phyloP scores from a whole-genome alignment of 306 rosid genomes.

The Malus sieversii region DNA sequence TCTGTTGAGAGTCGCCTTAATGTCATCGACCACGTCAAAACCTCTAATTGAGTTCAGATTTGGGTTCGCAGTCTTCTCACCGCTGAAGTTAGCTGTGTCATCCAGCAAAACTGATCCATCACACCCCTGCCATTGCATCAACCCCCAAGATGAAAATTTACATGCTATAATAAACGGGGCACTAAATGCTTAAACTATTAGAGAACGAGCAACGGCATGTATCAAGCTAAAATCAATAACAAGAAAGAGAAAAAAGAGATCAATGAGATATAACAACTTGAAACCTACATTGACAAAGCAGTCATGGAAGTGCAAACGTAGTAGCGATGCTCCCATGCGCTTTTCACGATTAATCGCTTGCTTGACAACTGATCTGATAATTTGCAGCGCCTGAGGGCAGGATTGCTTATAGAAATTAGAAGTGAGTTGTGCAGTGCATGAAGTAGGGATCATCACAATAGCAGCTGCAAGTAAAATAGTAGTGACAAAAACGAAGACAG shows the following conservation, averaged over 20 bases:
- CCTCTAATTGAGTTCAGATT: constrained; percentile 31
- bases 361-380: constrained; percentile 2
- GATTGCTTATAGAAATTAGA: neutral
- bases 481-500: neutral
- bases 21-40: constrained; percentile 20
- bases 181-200: too few relatives aligned
- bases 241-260: too few relatives aligned
- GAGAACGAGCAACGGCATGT: too few relatives aligned
- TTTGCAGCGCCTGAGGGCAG: constrained; percentile 18
- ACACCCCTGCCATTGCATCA: constrained; percentile 39
- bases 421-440: constrained; percentile 12
- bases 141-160: neutral
- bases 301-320: constrained; percentile 26
- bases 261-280: neutral
- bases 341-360: neutral
- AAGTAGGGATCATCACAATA: neutral
- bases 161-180: too few relatives aligned
- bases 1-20: constrained; percentile 11
- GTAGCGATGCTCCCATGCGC: constrained; percentile 35
- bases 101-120: constrained; percentile 60
- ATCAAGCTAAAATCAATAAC: too few relatives aligned
- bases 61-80: constrained; percentile 51
- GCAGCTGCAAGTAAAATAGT: neutral
- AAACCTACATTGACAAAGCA: constrained; percentile 22
- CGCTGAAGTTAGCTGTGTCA: constrained; percentile 30